These are phyloP conservation scores for Omphalotus olearius DNA, from an alignment of 1,284 basidiomycete genomes.

Conservation along the genomic window DNA sequence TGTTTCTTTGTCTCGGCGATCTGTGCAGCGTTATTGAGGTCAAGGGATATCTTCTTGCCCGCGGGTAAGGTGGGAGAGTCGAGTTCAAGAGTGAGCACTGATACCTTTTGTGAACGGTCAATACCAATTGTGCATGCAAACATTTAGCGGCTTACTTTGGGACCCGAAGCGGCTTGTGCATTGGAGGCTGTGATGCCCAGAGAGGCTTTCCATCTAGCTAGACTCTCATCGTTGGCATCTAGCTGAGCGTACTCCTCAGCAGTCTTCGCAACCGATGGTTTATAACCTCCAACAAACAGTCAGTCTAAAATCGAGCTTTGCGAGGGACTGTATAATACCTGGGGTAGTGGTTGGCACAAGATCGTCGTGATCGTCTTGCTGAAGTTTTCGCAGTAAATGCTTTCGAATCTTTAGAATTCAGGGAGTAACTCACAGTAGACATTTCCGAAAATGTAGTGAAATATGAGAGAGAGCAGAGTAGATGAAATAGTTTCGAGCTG, in stretches of 20 bases:
- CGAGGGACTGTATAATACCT: constrained; percentile 36
- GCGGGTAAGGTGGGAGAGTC: constrained; percentile 61
- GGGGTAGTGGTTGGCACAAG: constrained; percentile 59
- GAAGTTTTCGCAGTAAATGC: constrained; percentile 3
- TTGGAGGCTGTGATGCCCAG: constrained; percentile 72
- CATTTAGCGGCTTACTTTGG: constrained; percentile 51
- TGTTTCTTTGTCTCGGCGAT: constrained; percentile 60
- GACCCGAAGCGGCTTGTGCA: constrained; percentile 38
- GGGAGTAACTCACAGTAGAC: constrained; percentile 33
- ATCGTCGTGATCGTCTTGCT: constrained; percentile 62
- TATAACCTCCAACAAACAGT: constrained; percentile 55
- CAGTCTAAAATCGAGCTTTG: constrained; percentile 14
- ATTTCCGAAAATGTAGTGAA: constrained; percentile 21
- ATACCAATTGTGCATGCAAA: neutral
- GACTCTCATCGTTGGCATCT: constrained; percentile 83
- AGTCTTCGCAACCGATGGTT: constrained; percentile 58
- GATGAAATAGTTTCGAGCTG: neutral
- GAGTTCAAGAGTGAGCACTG: constrained; percentile 67
- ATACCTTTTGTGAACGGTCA: constrained; percentile 42
- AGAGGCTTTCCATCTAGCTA: constrained; percentile 87
- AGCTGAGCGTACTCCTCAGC: constrained; percentile 72
- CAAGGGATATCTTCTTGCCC: constrained; percentile 55
- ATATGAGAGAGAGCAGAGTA: neutral
- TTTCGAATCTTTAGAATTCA: neutral
- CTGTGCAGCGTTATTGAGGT: constrained; percentile 44